Percentiles rank a stretch among this genome's conserved stretches.
These are phyloP conservation scores for Daedaleopsis nitida DNA, from an alignment of 768 basidiomycete genomes.

Conservation along the genomic window DNA sequence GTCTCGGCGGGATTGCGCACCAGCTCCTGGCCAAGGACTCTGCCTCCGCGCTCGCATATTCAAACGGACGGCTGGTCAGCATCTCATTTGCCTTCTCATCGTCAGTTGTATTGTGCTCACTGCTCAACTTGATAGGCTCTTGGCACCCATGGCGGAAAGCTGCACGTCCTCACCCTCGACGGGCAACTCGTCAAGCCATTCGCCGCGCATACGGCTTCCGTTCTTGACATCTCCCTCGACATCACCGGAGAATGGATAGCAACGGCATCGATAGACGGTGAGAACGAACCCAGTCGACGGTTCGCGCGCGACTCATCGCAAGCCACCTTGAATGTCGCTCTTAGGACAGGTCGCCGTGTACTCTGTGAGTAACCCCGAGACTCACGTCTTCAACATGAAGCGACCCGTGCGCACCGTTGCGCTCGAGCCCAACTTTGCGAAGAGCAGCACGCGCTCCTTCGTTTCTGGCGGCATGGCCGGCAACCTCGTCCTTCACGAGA, in stretches of 20 bases:
- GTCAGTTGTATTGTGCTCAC: background rate
- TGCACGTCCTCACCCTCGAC: slow-evolving; percentile 78
- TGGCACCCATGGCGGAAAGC: slow-evolving; percentile 91
- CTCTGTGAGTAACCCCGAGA: slow-evolving; percentile 76
- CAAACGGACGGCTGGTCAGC: slow-evolving; percentile 71
- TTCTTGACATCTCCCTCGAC: slow-evolving; percentile 86
- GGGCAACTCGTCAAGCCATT: slow-evolving; percentile 88
- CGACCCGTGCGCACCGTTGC: slow-evolving; percentile 90
- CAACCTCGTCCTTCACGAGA: slow-evolving; percentile 83
- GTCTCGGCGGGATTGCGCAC: slow-evolving; percentile 68
- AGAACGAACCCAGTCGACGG: slow-evolving; percentile 22
- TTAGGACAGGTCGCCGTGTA: slow-evolving; percentile 90
- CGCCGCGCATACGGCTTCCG: slow-evolving; percentile 85
- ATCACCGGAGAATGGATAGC: slow-evolving; percentile 85
- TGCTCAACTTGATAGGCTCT: slow-evolving; percentile 57
- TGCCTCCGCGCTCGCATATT: slow-evolving; percentile 79
- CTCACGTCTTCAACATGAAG: slow-evolving; percentile 87
- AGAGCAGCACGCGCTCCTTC: slow-evolving; percentile 73
- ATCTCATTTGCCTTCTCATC: background rate
- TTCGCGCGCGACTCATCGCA: background rate
- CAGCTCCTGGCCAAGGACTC: slow-evolving; percentile 89
- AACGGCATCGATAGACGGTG: slow-evolving; percentile 93
- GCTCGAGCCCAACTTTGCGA: slow-evolving; percentile 88
- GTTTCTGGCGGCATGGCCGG: slow-evolving; percentile 94
- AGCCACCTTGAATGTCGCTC: slow-evolving; percentile 6